These are phyloP conservation scores for Fusarium sp. DNA, from an alignment of 2,329 filamentous ascomycete genomes.

Conservation along the genomic window DNA sequence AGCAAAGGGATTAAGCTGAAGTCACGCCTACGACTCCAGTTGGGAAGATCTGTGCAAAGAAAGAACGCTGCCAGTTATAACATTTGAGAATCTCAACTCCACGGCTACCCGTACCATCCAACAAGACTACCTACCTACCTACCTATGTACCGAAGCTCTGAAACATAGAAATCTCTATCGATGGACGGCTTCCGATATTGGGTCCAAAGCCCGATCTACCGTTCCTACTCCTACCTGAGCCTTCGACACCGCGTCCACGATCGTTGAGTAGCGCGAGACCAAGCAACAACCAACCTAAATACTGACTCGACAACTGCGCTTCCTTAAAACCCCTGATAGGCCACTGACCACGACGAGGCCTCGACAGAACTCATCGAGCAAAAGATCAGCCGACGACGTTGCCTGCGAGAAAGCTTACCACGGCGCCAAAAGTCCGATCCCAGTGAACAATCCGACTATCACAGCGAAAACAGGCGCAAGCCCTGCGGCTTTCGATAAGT, in stretches of 20 bases:
- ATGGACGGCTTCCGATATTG: not conserved
- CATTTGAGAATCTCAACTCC: not conserved
- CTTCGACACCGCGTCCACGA: not conserved
- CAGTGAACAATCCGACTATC: slow-evolving; percentile 15
- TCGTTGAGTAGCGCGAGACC: not conserved
- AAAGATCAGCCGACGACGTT: not conserved
- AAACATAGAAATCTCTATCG: not conserved
- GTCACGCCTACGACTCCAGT: not conserved
- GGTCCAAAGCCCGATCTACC: not conserved
- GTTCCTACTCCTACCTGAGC: not conserved
- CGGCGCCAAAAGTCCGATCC: slow-evolving; percentile 24
- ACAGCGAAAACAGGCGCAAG: not conserved
- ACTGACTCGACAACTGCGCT: not conserved
- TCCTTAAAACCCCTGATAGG: not conserved
- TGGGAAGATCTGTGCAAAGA: not conserved
- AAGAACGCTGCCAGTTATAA: not conserved
- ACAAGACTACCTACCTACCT: not conserved
- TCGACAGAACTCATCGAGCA: not conserved
- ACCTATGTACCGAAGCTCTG: not conserved
- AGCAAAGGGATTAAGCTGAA: not conserved
- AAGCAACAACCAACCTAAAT: not conserved
- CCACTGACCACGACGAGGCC: not conserved
- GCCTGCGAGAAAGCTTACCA: slow-evolving; percentile 13
- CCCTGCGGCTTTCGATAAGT: not conserved
- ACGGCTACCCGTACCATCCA: not conserved